These are phyloP conservation scores for Moricandia moricandioides DNA, from an alignment of 345 rosid species.

Conservation along the genomic window DNA sequence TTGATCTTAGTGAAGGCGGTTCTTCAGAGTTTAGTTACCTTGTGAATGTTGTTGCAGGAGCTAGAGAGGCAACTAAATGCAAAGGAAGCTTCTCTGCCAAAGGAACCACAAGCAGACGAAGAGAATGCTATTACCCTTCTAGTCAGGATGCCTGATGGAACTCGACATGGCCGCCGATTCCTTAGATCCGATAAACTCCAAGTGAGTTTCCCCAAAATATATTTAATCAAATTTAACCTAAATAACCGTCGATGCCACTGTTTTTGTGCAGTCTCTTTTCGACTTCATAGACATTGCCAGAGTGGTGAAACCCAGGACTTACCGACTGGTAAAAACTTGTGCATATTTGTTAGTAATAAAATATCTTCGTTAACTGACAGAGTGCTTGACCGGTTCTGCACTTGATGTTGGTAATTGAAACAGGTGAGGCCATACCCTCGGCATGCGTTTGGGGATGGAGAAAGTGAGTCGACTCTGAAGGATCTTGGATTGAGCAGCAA, in stretches of 20 bases:
- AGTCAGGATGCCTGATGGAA: slow-evolving; percentile 94
- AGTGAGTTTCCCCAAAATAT: slow-evolving; percentile 40
- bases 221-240: not conserved
- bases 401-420: slow-evolving; percentile 15
- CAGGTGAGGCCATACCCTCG: slow-evolving; percentile 99
- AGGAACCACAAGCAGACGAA: slow-evolving; percentile 76
- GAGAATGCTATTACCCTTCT: slow-evolving; percentile 84
- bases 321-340: slow-evolving; percentile 70
- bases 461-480: slow-evolving; percentile 55
- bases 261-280: slow-evolving; percentile 67
- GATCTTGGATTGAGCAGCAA: slow-evolving; percentile 92
- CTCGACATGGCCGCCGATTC: slow-evolving; percentile 90
- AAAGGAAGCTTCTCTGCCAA: slow-evolving; percentile 92
- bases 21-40: not conserved
- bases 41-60: slow-evolving; percentile 57
- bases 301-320: slow-evolving; percentile 80
- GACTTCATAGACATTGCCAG: slow-evolving; percentile 90
- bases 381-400: not conserved
- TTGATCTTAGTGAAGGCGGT: not conserved
- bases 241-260: slow-evolving; percentile 5
- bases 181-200: slow-evolving; percentile 74
- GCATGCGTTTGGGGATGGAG: slow-evolving; percentile 85
- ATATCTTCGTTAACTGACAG: not conserved
- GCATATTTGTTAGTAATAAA: not conserved
- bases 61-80: slow-evolving; percentile 72